Base-by-base conservation (phyloP, 345 rosid genomes). In the Boechera stricta region DNA sequence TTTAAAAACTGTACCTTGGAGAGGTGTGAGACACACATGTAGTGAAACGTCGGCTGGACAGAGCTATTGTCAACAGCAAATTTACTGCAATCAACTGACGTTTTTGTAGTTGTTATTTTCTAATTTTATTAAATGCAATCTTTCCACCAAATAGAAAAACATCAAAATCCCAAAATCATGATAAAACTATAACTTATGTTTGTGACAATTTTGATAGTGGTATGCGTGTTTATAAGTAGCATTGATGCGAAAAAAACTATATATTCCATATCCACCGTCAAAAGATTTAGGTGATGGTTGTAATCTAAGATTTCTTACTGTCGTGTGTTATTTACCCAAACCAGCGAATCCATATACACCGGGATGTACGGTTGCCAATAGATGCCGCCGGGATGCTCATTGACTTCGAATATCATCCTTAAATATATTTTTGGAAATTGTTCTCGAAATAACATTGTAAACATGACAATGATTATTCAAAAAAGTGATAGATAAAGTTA, bases 271-370 rank as follows among this genome's bases (percentile, higher is more conserved):
- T 36, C 10, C 10, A 36, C 41, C 41, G 3, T 36, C 41, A 7
- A 7, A 7, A 36, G 6, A 1, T 5, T 21, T 60, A 60, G 5
- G 26, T 44, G 2, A 8, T 1, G 56, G 31, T 11, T 67, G 71
- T 49, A 9, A 67, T 49, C 45, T 58, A 67, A 67, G 36, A 67
- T 47, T 65, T 31, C 69, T 56, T 5, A 47, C 55, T 1, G n/a
- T 1, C 10, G 41, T 1, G 9, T 65, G 69, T 47, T 16, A 64
- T 21, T 21, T 21, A 21, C 24, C 4, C 0, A 0, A 2, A 28
- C 29, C 29, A 28, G 29, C 7, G 7, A 66, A 49, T 32, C 58
- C 58, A 49, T 66, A 49, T 49, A 28, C 0, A 0, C n/a, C 39
- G 11, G 3, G 3, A 10, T 39, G 44, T 39, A 10, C 13, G 12